Conservation (phyloP, 2,329 filamentous ascomycete genomes). For the Pezicula radicicola region DNA sequence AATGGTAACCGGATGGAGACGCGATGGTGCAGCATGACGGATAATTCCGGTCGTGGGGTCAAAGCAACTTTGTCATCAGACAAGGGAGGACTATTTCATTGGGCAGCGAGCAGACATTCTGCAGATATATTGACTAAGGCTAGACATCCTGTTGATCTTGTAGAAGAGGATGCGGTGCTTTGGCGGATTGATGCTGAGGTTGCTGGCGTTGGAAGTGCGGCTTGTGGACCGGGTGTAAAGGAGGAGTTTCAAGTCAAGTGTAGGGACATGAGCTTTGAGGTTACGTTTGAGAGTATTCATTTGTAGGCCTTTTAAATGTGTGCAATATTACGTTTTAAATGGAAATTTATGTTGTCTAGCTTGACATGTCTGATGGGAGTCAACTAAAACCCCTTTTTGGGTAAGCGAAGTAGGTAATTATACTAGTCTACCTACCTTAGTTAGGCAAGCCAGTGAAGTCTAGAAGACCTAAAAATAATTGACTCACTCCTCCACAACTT, state of each 20-base stretch:
- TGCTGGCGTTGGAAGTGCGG: slow-evolving; percentile 46
- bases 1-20: slow-evolving; percentile 61
- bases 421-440: no score
- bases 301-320: background rate
- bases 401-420: no score
- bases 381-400: no score
- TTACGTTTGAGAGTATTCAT: slow-evolving; percentile 32
- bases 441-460: no score
- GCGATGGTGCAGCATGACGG: slow-evolving; percentile 45
- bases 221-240: slow-evolving; percentile 45
- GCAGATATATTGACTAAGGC: slow-evolving; percentile 51
- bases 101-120: slow-evolving; percentile 42
- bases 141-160: slow-evolving; percentile 61
- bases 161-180: slow-evolving; percentile 39
- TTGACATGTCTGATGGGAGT: no score
- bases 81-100: slow-evolving; percentile 20
- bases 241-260: slow-evolving; percentile 41
- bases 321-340: no score
- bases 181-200: slow-evolving; percentile 39
- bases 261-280: slow-evolving; percentile 38
- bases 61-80: background rate
- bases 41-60: slow-evolving; percentile 14
- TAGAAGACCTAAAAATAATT: no score
- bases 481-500: no score
- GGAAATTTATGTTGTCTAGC: no score